Evolutionary conservation across 441 rosid species (phyloP).

Genomic region (Populus hybrid): DNA sequence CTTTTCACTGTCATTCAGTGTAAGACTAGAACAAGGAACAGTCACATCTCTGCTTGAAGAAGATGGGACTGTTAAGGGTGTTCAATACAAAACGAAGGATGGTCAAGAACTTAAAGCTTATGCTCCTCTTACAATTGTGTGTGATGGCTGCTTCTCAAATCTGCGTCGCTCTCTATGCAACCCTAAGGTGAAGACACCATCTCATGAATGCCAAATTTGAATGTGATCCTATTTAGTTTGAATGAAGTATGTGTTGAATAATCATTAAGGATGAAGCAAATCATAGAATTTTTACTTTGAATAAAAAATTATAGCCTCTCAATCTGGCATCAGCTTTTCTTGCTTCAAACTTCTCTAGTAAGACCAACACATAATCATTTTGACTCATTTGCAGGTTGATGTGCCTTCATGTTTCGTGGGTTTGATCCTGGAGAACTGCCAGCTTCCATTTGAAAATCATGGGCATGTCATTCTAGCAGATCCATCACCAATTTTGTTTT

Average conservation of each 20-base stretch:
- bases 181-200: constrained; percentile 53
- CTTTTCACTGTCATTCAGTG: constrained; percentile 34
- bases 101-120: constrained; percentile 45
- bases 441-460: constrained; percentile 63
- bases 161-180: constrained; percentile 73
- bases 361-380: not conserved
- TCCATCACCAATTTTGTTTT: constrained; percentile 70
- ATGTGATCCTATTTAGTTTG: not conserved
- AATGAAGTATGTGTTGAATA: too few species aligned
- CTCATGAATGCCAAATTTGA: not conserved
- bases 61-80: constrained; percentile 60
- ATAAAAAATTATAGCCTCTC: not conserved
- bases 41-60: constrained; percentile 74
- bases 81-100: constrained; percentile 73
- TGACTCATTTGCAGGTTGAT: constrained; percentile 48
- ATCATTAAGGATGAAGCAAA: not conserved
- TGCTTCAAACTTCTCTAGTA: constrained; percentile 12
- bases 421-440: constrained; percentile 61
- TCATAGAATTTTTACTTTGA: not conserved
- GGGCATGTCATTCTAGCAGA: constrained; percentile 67
- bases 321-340: constrained; percentile 1
- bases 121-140: constrained; percentile 83
- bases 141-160: constrained; percentile 90
- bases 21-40: constrained; percentile 67
- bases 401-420: constrained; percentile 72